phyloP scores from a whole-genome alignment of 2,329 filamentous ascomycete genomes.

The Dothiorella sarmentorum region DNA sequence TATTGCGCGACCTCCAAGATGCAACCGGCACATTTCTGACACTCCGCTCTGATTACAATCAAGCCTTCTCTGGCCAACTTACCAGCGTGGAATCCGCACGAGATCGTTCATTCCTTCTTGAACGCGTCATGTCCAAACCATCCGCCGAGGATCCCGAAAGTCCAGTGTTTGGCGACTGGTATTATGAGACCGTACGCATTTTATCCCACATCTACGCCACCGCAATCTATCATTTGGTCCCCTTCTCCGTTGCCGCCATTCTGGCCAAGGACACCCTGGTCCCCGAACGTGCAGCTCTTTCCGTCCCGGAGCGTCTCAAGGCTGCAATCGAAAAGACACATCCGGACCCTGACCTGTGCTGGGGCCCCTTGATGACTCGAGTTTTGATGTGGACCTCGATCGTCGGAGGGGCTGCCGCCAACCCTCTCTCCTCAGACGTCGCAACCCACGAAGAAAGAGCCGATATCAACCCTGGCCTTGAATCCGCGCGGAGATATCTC shows the following conservation, averaged over 20 bases:
- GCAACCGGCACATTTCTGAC: neutral
- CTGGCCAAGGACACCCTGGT: neutral
- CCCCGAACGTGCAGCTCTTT: neutral
- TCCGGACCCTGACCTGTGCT: neutral
- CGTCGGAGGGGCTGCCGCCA: constrained; percentile 2
- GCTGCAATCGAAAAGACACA: constrained; percentile 4
- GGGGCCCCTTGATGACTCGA: constrained; percentile 7
- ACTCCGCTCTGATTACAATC: neutral
- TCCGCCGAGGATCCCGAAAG: constrained; percentile 3
- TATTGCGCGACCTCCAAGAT: neutral
- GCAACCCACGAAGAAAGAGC: neutral
- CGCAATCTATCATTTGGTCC: neutral
- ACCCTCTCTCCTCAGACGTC: neutral
- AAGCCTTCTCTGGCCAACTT: neutral
- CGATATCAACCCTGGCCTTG: neutral
- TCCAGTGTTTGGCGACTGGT: constrained; percentile 2
- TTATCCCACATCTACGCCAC: constrained; percentile 7
- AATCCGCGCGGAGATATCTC: neutral
- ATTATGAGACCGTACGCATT: neutral
- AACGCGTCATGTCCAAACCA: neutral
- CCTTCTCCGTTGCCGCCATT: constrained; percentile 2
- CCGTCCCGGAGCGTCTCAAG: neutral
- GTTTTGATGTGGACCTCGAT: neutral
- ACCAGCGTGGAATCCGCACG: neutral
- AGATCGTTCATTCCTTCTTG: neutral